Evolutionary conservation across 495 filamentous ascomycete genomes (phyloP), one percentile per base, ranked within the genome.

Genomic region (Cercophora scortea): DNA sequence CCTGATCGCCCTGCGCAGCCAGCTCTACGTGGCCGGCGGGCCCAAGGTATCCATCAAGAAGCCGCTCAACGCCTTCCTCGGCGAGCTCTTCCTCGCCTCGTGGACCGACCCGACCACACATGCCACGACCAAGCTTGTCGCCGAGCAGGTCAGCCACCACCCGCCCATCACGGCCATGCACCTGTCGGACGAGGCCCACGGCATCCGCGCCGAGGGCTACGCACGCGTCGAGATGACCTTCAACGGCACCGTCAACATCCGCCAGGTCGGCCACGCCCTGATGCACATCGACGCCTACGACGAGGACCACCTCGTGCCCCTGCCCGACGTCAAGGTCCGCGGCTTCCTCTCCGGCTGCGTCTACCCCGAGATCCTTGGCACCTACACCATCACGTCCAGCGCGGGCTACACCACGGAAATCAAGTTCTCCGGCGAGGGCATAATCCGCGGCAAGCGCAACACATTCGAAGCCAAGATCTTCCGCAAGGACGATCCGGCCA

Each of bases 191-290:
- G 70, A 77, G 33, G 84, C 86, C 54, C 74, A 91, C 58, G 87
- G 87, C 35, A 76, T 94, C 45, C 78, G 82, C 67, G 74, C 90
- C 6, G 79, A 88, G 74, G 89, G 89, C 55, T 95, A 93, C 71
- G 92, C 90, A 52, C 86, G 84, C 48, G 87, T 91, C 65, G 91
- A 91, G 63, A 90, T 88, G 46, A 86, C 84, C 8, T 91, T 94
- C 62, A 83, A 83, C 32, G 80, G 82, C 17, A 83, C 84, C 42
- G 90, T 93, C 56, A 79, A 85, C 54, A 82, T 95, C 55, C 85
- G 85, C 62, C 89, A 95, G 74, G 79, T 92, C 60, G 89, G 89
- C 45, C 87, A 95, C 61, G 88, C 89, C 13, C 61, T 71, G 17
- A 49, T 70, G 32, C 72, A 71, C 52, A 56, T 81, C 45, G 75